phyloP scores from a whole-genome alignment of 805 yeast species.

The Candida sakaeoensis region DNA sequence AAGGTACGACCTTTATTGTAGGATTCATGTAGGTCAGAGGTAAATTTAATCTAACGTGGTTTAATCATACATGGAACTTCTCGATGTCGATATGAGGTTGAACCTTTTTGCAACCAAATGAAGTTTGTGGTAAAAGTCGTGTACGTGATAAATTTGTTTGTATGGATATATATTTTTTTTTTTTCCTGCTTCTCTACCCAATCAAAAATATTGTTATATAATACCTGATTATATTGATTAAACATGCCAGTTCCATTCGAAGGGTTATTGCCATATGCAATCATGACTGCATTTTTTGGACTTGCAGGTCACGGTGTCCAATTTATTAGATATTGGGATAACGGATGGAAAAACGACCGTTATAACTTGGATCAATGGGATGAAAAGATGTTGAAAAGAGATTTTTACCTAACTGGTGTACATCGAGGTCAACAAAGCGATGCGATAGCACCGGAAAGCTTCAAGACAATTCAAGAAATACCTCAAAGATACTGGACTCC shows the following conservation, averaged over 20 bases:
- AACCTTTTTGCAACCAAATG: not conserved
- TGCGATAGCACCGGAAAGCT: conserved; percentile 70
- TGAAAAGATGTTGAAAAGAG: conserved; percentile 61
- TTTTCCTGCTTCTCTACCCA: not conserved
- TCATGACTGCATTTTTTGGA: conserved; percentile 44
- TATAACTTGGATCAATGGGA: conserved; percentile 42
- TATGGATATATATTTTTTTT: not conserved
- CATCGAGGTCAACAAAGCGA: conserved; percentile 64
- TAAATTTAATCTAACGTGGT: too few relatives aligned
- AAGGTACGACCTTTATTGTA: too few relatives aligned
- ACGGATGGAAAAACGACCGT: conserved; percentile 47
- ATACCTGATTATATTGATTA: not conserved
- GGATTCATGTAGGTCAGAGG: not conserved
- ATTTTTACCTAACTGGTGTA: conserved; percentile 70
- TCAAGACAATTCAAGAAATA: conserved; percentile 49
- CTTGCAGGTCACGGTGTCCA: conserved; percentile 45
- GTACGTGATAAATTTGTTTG: not conserved
- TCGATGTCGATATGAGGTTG: not conserved
- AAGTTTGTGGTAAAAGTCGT: not conserved
- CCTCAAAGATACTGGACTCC: conserved; percentile 43
- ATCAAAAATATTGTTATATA: conserved; percentile 1
- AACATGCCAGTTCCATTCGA: conserved; percentile 46
- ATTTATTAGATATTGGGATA: conserved; percentile 45
- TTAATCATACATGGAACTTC: not conserved
- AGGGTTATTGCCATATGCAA: conserved; percentile 44